These are phyloP conservation scores for Drosera spatulata DNA, from an alignment of 179 eudicot genomes.

Conservation along the genomic window DNA sequence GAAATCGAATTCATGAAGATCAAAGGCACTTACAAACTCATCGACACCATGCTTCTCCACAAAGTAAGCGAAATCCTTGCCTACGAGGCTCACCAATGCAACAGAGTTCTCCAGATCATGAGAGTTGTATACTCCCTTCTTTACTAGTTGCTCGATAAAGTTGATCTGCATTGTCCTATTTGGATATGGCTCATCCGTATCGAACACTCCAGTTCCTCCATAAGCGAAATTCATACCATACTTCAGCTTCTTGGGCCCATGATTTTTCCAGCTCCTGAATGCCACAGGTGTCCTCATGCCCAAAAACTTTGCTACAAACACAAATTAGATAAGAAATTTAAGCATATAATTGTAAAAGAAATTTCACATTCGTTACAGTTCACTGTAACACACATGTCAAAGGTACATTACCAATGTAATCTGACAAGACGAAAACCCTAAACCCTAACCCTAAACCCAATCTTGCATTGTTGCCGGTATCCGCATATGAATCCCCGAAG, in stretches of 20 bases:
- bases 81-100: slow-evolving; percentile 21
- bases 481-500: slow-evolving; percentile 14
- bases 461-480: slow-evolving; percentile 9
- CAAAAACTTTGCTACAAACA: not conserved
- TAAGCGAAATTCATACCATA: slow-evolving; percentile 55
- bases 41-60: slow-evolving; percentile 38
- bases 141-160: slow-evolving; percentile 16
- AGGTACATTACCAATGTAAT: not conserved
- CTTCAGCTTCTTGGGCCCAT: not conserved
- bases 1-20: too few species aligned
- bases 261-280: slow-evolving; percentile 1
- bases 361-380: too few species aligned
- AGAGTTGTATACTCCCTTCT: slow-evolving; percentile 8
- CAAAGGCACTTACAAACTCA: slow-evolving; percentile 20
- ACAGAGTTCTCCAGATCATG: slow-evolving; percentile 15
- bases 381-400: too few species aligned
- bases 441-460: too few species aligned
- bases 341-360: too few species aligned
- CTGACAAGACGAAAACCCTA: slow-evolving; percentile 1
- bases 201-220: slow-evolving; percentile 72
- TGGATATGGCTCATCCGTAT: slow-evolving; percentile 30
- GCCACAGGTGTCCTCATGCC: not conserved
- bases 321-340: too few species aligned
- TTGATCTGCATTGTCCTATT: slow-evolving; percentile 51
- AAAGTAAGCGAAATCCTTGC: slow-evolving; percentile 28